Conservation (phyloP, 139 green algal species). For the Coelastrella sp. region DNA sequence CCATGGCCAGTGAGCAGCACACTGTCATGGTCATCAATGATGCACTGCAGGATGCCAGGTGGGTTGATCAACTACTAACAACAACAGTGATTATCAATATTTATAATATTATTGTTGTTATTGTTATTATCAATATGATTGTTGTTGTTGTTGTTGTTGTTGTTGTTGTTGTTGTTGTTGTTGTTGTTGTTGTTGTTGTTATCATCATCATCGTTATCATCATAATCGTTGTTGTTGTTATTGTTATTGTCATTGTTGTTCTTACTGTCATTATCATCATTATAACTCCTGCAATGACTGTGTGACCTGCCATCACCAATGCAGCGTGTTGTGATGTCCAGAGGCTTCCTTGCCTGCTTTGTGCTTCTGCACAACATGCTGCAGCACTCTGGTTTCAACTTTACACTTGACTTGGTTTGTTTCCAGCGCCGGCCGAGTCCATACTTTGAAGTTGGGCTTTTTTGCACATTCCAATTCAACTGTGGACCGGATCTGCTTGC, state of each 20-base stretch:
- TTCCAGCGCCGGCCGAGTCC: background rate
- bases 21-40: conserved; percentile 42
- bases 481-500: background rate
- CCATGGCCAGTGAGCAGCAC: conserved; percentile 45
- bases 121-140: background rate
- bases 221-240: too few relatives aligned
- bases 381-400: too few relatives aligned
- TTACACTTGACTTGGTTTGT: background rate
- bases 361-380: too few relatives aligned
- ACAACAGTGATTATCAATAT: background rate
- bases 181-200: too few relatives aligned
- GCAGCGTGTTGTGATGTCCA: too few relatives aligned
- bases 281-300: too few relatives aligned
- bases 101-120: background rate
- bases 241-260: too few relatives aligned
- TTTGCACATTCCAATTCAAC: background rate
- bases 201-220: too few relatives aligned
- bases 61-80: background rate
- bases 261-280: too few relatives aligned
- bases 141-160: background rate
- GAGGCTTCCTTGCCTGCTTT: too few relatives aligned
- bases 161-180: too few relatives aligned
- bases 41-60: conserved; percentile 12
- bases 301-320: too few relatives aligned
- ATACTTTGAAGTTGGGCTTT: background rate